Evolutionary conservation across 2,329 filamentous ascomycete species (phyloP), one percentile per base, ranked within the genome.

Genomic region (Uncinocarpus reesii): DNA sequence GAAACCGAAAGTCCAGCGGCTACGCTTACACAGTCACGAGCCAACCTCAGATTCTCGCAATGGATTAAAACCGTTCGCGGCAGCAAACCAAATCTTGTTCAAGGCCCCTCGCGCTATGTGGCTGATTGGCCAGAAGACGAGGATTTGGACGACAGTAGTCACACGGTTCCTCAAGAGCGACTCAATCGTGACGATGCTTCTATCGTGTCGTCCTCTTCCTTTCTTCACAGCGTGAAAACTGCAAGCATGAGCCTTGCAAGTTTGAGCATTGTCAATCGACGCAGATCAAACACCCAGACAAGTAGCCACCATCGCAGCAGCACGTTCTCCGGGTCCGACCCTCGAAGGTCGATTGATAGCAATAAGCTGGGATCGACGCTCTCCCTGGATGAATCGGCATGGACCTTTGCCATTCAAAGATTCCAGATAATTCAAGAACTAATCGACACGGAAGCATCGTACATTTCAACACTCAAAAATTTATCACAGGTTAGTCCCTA

Each of bases 401-500:
- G 77, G 35, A 77, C 81, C 55, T 79, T 89, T 46, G 79, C 86
- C 1, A 66, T 84, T 16, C 84, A 88, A 58, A 79, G 92, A 52
- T 79, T 86, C 11, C 80, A 82, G 53, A 80, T 94, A 32, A 67
- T 96, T 29, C 85, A 92, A 60, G 92, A 96, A 66, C 71, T 96
- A 43, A 79, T 95, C 52, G 77, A 70, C 49, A 94, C 89, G 0
- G 92, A 96, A 64, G 84, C 92, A 62, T 80, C 83, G 58, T 96
- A 96, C 62, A 81, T 96, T 57, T 79, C 82, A 13, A 90, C 95
- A 58, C 67, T 96, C 50, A 86, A 86, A 57, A 87, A 92, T 55
- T 71, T 96, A 51, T 83, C 84, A 62, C 88, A 93, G 66, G 89
- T 90, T 69, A 61, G 79, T 28, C 18, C 13, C 16, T 13, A 21